A percentile compares a stretch with the other conserved stretches of the same genome.
phyloP scores from a whole-genome alignment of 441 rosid species.

The Dalechampia spathulata region DNA sequence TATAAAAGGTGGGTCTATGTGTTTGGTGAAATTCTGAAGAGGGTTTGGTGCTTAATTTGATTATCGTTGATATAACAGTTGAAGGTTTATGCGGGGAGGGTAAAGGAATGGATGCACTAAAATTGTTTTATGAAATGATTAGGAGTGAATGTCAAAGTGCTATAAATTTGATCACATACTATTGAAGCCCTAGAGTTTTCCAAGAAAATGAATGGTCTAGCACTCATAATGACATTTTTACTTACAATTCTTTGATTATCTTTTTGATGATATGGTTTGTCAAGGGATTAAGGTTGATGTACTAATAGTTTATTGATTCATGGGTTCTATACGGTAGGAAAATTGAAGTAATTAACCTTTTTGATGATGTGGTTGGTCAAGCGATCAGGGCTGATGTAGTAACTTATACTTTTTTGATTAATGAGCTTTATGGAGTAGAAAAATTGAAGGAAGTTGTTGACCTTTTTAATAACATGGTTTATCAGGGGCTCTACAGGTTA shows the following conservation, averaged over 20 bases:
- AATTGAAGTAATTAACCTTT: not conserved
- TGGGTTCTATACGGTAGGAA: not conserved
- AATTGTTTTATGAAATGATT: conserved; percentile 4
- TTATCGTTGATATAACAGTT: too few relatives aligned
- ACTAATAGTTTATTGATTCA: too few relatives aligned
- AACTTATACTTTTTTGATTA: not conserved
- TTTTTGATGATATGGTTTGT: too few relatives aligned
- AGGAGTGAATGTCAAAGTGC: not conserved
- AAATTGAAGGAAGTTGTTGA: not conserved
- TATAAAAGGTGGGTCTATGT: too few relatives aligned
- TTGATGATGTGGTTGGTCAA: too few relatives aligned
- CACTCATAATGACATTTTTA: too few relatives aligned
- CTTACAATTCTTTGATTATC: too few relatives aligned
- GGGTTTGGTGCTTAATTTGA: too few relatives aligned
- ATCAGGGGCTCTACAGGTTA: conserved; percentile 9
- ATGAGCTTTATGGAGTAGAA: not conserved
- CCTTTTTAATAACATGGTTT: not conserved
- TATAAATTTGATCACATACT: not conserved
- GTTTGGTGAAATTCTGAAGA: too few relatives aligned
- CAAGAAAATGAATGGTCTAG: not conserved
- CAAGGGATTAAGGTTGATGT: not conserved
- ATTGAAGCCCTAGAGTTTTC: not conserved
- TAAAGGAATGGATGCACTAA: not conserved
- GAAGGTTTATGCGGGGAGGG: too few relatives aligned
- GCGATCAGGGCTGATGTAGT: not conserved